Conservation (phyloP, 169 alveolate genomes). For the Plasmodium fragile region DNA sequence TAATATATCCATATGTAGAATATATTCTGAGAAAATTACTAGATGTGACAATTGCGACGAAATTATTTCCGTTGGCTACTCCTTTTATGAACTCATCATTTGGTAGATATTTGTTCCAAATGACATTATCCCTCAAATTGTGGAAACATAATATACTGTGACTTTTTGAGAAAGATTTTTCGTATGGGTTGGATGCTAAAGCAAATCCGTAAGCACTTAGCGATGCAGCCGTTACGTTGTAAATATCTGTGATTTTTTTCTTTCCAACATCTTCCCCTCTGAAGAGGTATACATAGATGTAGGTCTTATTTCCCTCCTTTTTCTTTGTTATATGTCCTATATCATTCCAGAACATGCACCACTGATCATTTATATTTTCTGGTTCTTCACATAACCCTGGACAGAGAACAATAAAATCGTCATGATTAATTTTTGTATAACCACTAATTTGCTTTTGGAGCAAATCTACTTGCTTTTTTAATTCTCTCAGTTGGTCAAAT, state of each 20-base stretch:
- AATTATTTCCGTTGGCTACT: conserved; percentile 77
- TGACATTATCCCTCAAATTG: conserved; percentile 66
- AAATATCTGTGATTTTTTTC: conserved; percentile 74
- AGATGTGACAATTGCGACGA: conserved; percentile 75
- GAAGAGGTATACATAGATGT: conserved; percentile 69
- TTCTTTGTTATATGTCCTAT: conserved; percentile 76
- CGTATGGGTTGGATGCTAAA: conserved; percentile 75
- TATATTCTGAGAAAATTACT: conserved; percentile 65
- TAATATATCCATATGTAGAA: conserved; percentile 74
- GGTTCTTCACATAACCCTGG: conserved; percentile 78
- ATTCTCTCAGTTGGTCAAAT: conserved; percentile 48
- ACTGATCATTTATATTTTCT: conserved; percentile 74
- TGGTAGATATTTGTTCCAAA: conserved; percentile 73
- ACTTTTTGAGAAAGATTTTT: conserved; percentile 38
- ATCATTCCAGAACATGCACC: conserved; percentile 79
- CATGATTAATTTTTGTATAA: conserved; percentile 46
- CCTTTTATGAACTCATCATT: conserved; percentile 70
- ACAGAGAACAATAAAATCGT: conserved; percentile 58
- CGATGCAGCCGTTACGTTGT: conserved; percentile 75
- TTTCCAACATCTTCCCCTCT: conserved; percentile 77
- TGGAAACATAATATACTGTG: conserved; percentile 72
- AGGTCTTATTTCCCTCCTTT: conserved; percentile 74
- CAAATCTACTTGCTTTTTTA: conserved; percentile 50
- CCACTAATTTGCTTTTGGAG: conserved; percentile 42
- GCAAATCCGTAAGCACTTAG: conserved; percentile 75